These are phyloP conservation scores for Sarocladiaceae sp. DNA, from an alignment of 2,329 filamentous ascomycete species.

Conservation along the genomic window DNA sequence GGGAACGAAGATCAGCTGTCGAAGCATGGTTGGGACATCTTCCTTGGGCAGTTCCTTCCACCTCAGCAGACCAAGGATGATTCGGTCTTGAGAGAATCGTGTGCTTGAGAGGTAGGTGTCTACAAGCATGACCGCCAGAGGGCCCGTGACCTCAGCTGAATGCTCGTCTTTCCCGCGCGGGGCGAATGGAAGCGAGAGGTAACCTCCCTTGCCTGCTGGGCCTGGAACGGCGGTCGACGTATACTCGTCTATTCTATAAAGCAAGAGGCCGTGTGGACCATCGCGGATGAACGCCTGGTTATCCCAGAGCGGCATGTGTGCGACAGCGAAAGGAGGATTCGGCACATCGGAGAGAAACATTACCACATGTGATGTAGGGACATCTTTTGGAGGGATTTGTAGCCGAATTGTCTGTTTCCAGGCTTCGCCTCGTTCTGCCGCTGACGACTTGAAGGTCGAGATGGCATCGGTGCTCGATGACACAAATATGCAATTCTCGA, in stretches of 20 bases:
- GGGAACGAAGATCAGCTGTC: slow-evolving; percentile 83
- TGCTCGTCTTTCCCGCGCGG: slow-evolving; percentile 59
- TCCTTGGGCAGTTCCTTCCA: slow-evolving; percentile 74
- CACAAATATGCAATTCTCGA: slow-evolving; percentile 82
- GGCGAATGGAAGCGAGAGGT: slow-evolving; percentile 77
- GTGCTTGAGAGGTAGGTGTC: slow-evolving; percentile 92
- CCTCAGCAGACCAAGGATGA: slow-evolving; percentile 73
- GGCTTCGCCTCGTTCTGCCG: slow-evolving; percentile 67
- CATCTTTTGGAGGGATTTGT: slow-evolving; percentile 70
- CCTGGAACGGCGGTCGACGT: slow-evolving; percentile 63
- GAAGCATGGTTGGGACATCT: slow-evolving; percentile 67
- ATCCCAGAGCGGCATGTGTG: slow-evolving; percentile 92
- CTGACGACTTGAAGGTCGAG: slow-evolving; percentile 84
- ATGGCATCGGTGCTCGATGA: slow-evolving; percentile 73
- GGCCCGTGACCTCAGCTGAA: slow-evolving; percentile 69
- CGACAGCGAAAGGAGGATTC: slow-evolving; percentile 81
- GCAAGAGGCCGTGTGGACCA: slow-evolving; percentile 69
- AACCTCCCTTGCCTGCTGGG: slow-evolving; percentile 71
- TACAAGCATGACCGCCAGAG: slow-evolving; percentile 71
- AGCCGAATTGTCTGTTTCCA: slow-evolving; percentile 90
- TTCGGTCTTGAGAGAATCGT: slow-evolving; percentile 85
- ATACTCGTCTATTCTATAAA: slow-evolving; percentile 90
- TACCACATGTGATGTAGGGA: slow-evolving; percentile 76
- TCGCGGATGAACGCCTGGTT: slow-evolving; percentile 84
- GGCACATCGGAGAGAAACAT: slow-evolving; percentile 86